A percentile compares a stretch with the other conserved stretches of the same genome.
phyloP scores from a whole-genome alignment of 2,329 filamentous ascomycete genomes.

The Penicillium crustosum region DNA sequence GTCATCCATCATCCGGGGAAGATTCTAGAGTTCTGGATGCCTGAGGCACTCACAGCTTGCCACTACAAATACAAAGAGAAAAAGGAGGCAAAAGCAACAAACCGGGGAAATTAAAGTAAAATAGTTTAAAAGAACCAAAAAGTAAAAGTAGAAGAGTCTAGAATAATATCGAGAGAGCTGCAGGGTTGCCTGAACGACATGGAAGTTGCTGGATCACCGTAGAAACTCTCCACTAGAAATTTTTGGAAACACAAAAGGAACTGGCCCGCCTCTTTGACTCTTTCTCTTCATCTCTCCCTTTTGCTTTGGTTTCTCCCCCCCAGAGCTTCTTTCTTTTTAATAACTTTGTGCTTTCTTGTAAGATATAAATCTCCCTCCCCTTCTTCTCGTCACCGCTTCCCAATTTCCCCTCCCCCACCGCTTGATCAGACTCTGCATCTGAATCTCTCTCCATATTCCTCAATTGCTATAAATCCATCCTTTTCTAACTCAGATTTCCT shows the following conservation, averaged over 20 bases:
- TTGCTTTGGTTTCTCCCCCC: conserved; percentile 22
- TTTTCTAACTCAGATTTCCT: background rate
- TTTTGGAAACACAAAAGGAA: conserved; percentile 35
- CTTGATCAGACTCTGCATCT: conserved; percentile 15
- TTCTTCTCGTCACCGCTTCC: conserved; percentile 15
- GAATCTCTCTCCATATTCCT: background rate
- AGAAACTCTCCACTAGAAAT: conserved; percentile 36
- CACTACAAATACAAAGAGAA: background rate
- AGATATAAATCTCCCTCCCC: conserved; percentile 11
- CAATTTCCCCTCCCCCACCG: conserved; percentile 8
- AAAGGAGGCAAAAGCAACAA: background rate
- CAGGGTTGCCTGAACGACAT: conserved; percentile 28
- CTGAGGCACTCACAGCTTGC: background rate
- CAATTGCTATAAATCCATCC: conserved; percentile 6
- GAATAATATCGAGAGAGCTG: conserved; percentile 9
- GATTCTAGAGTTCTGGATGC: background rate
- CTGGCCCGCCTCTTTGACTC: conserved; percentile 19
- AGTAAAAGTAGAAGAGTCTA: conserved; percentile 18
- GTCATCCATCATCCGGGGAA: conserved; percentile 6
- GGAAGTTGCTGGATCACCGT: conserved; percentile 44
- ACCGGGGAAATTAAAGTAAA: background rate
- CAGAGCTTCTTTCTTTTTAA: conserved; percentile 23
- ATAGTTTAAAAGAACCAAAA: background rate
- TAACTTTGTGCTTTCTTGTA: conserved; percentile 15
- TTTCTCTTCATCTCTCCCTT: conserved; percentile 17